Conservation (phyloP, 495 filamentous ascomycete species). For the Poronia punctata region DNA sequence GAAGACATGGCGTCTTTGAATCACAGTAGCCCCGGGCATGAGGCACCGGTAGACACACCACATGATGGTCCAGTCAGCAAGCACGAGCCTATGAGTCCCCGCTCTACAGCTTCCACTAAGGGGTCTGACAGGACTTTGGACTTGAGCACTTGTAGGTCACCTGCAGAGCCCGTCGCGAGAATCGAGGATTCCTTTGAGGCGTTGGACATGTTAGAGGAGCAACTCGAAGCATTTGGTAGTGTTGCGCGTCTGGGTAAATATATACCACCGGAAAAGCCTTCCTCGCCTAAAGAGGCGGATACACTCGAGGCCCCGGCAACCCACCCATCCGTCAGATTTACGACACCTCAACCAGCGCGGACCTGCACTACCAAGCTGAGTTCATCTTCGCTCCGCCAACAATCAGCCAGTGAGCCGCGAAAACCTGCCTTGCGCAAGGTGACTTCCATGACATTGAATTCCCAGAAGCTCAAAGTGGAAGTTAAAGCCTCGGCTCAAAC, state of each 20-base stretch:
- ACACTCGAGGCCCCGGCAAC: constrained; percentile 9
- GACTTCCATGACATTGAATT: constrained; percentile 25
- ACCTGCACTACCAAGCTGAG: constrained; percentile 10
- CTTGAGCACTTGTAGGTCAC: constrained; percentile 10
- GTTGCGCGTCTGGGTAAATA: constrained; percentile 34
- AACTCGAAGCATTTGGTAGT: constrained; percentile 46
- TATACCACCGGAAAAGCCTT: constrained; percentile 27
- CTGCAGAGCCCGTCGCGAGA: constrained; percentile 39
- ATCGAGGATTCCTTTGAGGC: constrained; percentile 65
- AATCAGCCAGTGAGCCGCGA: constrained; percentile 19
- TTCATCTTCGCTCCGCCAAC: constrained; percentile 16
- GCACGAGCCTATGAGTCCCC: constrained; percentile 2
- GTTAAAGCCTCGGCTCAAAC: constrained; percentile 18
- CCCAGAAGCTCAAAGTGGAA: constrained; percentile 19
- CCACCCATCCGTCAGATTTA: constrained; percentile 9
- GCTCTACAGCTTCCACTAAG: constrained; percentile 8
- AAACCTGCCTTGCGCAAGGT: constrained; percentile 27
- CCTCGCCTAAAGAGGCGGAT: constrained; percentile 12
- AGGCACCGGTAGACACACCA: not conserved
- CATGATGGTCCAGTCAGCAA: constrained; percentile 1
- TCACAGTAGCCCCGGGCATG: too few relatives aligned
- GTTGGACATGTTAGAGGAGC: constrained; percentile 62
- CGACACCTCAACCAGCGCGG: constrained; percentile 20
- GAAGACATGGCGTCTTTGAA: constrained; percentile 1
- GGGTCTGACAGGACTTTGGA: constrained; percentile 11